Conservation (phyloP, 2,329 filamentous ascomycete species). For the Beauveria pseudobassiana region DNA sequence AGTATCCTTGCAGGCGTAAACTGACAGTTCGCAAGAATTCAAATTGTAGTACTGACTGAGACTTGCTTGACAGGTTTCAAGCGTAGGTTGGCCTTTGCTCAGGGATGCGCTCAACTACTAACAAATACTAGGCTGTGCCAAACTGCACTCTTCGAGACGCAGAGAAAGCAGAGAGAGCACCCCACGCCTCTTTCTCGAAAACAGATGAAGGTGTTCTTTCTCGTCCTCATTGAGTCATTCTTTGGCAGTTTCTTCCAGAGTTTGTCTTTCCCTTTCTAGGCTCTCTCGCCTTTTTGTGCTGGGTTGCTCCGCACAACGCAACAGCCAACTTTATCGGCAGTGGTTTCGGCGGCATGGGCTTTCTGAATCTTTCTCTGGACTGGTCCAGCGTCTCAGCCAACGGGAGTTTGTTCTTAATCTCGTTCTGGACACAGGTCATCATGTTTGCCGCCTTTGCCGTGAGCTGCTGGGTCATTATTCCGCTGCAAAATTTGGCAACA, state of each 20-base stretch:
- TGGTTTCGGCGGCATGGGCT: slow-evolving; percentile 55
- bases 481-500: slow-evolving; percentile 48
- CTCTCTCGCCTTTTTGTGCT: slow-evolving; percentile 55
- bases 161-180: slow-evolving; percentile 42
- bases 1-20: slow-evolving; percentile 27
- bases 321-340: slow-evolving; percentile 54
- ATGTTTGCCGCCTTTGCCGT: slow-evolving; percentile 47
- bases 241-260: slow-evolving; percentile 58
- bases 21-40: not conserved
- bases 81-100: slow-evolving; percentile 23
- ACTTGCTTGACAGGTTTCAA: slow-evolving; percentile 22
- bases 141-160: slow-evolving; percentile 51
- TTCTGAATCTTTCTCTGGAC: slow-evolving; percentile 51
- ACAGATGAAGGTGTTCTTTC: slow-evolving; percentile 51
- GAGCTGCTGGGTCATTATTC: slow-evolving; percentile 51
- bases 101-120: not conserved
- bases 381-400: slow-evolving; percentile 49
- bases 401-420: slow-evolving; percentile 45
- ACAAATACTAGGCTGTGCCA: slow-evolving; percentile 34
- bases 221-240: slow-evolving; percentile 39
- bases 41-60: not conserved
- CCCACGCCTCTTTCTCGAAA: slow-evolving; percentile 41
- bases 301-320: slow-evolving; percentile 51
- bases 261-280: slow-evolving; percentile 52
- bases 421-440: slow-evolving; percentile 52